phyloP scores from a whole-genome alignment of 306 rosid species.

The Nissolia schottii region DNA sequence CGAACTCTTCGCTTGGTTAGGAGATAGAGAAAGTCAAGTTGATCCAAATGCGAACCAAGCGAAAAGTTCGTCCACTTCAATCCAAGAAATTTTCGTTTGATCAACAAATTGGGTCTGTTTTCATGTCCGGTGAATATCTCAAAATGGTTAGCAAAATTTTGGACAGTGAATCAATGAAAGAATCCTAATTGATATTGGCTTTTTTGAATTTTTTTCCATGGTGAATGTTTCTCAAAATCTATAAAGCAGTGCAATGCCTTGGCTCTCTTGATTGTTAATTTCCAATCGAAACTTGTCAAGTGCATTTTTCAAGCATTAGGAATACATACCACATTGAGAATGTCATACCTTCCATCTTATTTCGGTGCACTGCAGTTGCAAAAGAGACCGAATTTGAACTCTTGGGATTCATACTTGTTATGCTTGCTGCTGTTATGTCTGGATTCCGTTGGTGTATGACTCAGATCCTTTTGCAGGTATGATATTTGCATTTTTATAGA shows the following conservation, averaged over 20 bases:
- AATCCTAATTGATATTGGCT: neutral
- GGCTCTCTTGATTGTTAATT: neutral
- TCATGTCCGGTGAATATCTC: neutral
- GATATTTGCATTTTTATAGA: conserved; percentile 14
- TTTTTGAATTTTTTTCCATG: neutral
- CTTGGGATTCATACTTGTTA: conserved; percentile 84
- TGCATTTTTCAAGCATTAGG: neutral
- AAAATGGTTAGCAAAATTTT: neutral
- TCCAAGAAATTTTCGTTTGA: too few relatives aligned
- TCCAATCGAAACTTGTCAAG: neutral
- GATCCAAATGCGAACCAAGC: too few relatives aligned
- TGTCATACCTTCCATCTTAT: conserved; percentile 10
- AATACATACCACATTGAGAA: neutral
- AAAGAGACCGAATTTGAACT: conserved; percentile 87
- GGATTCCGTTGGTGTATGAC: conserved; percentile 99
- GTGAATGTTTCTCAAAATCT: neutral
- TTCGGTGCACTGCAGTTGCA: conserved; percentile 50
- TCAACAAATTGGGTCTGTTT: too few relatives aligned
- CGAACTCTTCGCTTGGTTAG: too few relatives aligned
- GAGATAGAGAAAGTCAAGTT: too few relatives aligned
- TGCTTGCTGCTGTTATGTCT: conserved; percentile 99
- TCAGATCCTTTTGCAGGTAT: conserved; percentile 94
- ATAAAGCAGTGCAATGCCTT: neutral
- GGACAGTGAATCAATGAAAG: neutral
- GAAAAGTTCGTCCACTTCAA: too few relatives aligned